Conservation (phyloP, 2,329 filamentous ascomycete genomes). For the Cladosporium phlei region DNA sequence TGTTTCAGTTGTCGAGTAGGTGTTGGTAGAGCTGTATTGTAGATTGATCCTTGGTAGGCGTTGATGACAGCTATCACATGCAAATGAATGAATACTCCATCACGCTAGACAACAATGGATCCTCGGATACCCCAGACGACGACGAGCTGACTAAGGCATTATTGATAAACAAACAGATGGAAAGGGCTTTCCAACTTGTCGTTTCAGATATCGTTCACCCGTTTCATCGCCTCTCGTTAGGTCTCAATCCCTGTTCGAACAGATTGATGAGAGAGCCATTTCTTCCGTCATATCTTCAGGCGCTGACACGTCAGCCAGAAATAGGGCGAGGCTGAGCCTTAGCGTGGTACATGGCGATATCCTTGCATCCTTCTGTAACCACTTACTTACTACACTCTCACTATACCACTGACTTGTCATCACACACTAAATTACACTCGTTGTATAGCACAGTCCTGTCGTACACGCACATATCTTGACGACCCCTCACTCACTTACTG, state of each 20-base stretch:
- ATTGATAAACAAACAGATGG: constrained; percentile 1
- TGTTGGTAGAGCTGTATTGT: background rate
- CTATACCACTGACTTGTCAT: too few relatives aligned
- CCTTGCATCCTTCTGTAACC: too few relatives aligned
- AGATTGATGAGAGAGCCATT: too few relatives aligned
- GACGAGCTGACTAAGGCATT: background rate
- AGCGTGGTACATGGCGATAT: too few relatives aligned
- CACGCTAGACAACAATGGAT: background rate
- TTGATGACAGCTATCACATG: constrained; percentile 6
- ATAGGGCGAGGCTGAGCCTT: background rate
- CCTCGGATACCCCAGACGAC: constrained; percentile 6
- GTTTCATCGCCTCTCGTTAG: constrained; percentile 11
- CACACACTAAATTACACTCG: too few relatives aligned
- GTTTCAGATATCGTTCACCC: background rate
- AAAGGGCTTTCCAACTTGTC: too few relatives aligned
- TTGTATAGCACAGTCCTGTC: too few relatives aligned
- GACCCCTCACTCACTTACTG: background rate
- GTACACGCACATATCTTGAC: too few relatives aligned
- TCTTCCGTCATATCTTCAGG: too few relatives aligned
- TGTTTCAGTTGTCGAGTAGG: background rate
- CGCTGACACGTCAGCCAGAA: constrained; percentile 8
- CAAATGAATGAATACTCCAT: background rate
- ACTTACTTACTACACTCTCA: too few relatives aligned
- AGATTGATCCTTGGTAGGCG: background rate
- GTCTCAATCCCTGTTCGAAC: constrained; percentile 5